Percentiles rank a stretch among this genome's conserved stretches.
Evolutionary conservation across 257 asterid genomes (phyloP).

Genomic region (Parsonsia alboflavescens): DNA sequence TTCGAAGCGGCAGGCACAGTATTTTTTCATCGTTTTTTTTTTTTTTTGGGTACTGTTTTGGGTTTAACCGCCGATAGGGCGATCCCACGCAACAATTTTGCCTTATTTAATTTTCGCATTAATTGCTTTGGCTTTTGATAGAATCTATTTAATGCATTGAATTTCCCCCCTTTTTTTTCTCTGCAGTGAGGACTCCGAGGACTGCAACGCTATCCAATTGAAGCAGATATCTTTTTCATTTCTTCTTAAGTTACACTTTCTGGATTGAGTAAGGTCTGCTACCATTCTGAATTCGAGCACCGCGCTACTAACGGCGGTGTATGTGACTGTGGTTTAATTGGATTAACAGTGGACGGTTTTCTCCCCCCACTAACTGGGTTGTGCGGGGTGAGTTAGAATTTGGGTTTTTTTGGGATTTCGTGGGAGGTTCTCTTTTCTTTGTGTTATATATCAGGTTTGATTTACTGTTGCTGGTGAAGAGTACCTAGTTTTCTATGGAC

Average conservation of each 20-base stretch:
- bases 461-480: constrained; percentile 18
- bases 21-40: no score
- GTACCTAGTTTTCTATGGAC: background rate
- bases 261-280: background rate
- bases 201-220: background rate
- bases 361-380: background rate
- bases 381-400: background rate
- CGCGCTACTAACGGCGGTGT: background rate
- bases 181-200: background rate
- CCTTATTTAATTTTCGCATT: background rate
- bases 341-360: background rate
- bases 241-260: background rate
- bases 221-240: background rate
- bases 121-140: background rate
- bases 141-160: background rate
- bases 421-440: background rate
- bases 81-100: background rate
- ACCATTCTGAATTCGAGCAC: background rate
- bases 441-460: background rate
- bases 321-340: background rate
- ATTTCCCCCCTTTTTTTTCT: background rate
- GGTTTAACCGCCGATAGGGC: background rate
- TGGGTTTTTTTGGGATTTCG: background rate
- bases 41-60: background rate
- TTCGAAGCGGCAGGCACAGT: background rate